These are phyloP conservation scores for Solanum piurae DNA, from an alignment of 257 asterid species.

Conservation along the genomic window DNA sequence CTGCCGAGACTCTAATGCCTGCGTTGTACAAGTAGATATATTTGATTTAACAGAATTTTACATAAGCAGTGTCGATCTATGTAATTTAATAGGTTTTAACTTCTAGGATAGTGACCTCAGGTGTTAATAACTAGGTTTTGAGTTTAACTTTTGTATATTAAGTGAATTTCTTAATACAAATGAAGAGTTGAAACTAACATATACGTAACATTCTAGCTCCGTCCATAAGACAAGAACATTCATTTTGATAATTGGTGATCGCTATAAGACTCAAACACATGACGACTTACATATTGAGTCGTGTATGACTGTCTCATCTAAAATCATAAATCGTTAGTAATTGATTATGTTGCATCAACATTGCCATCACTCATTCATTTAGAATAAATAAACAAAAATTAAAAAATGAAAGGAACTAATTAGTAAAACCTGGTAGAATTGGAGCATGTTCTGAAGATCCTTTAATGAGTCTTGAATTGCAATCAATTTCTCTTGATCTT, in stretches of 20 bases:
- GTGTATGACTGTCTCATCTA: neutral
- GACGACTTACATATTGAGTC: neutral
- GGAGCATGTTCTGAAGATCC: constrained; percentile 26
- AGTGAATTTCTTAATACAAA: neutral
- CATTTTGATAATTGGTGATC: neutral
- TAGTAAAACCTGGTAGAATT: constrained; percentile 30
- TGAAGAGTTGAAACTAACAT: neutral
- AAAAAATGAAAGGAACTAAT: neutral
- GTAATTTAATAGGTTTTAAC: neutral
- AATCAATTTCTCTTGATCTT: constrained; percentile 32
- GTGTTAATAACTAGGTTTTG: neutral
- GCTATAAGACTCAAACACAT: neutral
- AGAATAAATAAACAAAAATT: neutral
- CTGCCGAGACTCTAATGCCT: constrained; percentile 22
- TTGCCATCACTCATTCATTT: neutral
- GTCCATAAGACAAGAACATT: neutral
- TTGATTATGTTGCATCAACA: too few species aligned
- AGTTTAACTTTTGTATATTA: neutral
- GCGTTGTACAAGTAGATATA: neutral
- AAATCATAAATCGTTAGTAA: neutral
- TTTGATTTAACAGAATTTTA: neutral
- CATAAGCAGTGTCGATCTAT: neutral
- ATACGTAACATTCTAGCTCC: neutral
- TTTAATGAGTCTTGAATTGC: constrained; percentile 34
- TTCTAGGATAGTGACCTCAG: neutral